These are phyloP conservation scores for Hebeloma cylindrosporum DNA, from an alignment of 768 basidiomycete species.

Conservation along the genomic window DNA sequence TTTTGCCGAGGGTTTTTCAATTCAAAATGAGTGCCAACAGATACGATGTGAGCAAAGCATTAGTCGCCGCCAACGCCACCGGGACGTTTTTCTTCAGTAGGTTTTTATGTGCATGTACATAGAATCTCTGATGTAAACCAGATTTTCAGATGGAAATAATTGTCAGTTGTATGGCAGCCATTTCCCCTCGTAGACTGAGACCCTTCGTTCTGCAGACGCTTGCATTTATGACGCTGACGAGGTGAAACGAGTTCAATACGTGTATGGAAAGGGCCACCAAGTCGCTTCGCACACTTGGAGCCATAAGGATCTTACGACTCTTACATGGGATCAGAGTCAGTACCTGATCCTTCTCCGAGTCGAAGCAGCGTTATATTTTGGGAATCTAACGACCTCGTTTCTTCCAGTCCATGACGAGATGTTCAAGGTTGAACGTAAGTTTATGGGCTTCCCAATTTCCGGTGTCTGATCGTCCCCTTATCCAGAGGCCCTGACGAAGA, in stretches of 20 bases:
- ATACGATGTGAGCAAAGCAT: conserved; percentile 36
- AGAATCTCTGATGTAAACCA: not conserved
- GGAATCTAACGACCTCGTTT: not conserved
- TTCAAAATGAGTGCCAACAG: conserved; percentile 16
- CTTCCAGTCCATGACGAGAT: conserved; percentile 43
- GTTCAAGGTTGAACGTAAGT: conserved; percentile 45
- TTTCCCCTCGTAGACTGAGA: not conserved
- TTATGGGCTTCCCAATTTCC: not conserved
- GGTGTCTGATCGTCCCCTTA: not conserved
- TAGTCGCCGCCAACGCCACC: conserved; percentile 33
- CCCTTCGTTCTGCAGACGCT: conserved; percentile 22
- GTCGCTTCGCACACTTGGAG: conserved; percentile 48
- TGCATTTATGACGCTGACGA: conserved; percentile 40
- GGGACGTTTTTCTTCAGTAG: conserved; percentile 49
- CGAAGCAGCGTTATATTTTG: not conserved
- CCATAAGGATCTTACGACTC: conserved; percentile 38
- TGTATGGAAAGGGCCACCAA: conserved; percentile 41
- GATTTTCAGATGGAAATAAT: conserved; percentile 37
- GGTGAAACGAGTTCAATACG: conserved; percentile 35
- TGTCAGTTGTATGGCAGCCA: conserved; percentile 25
- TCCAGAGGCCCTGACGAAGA: conserved; percentile 41
- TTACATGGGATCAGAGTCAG: conserved; percentile 42
- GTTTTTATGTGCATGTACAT: conserved; percentile 8
- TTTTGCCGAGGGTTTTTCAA: too few species aligned
- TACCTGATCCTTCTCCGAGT: not conserved